Conservation (phyloP, 345 rosid species). For the Durio zibethinus region DNA sequence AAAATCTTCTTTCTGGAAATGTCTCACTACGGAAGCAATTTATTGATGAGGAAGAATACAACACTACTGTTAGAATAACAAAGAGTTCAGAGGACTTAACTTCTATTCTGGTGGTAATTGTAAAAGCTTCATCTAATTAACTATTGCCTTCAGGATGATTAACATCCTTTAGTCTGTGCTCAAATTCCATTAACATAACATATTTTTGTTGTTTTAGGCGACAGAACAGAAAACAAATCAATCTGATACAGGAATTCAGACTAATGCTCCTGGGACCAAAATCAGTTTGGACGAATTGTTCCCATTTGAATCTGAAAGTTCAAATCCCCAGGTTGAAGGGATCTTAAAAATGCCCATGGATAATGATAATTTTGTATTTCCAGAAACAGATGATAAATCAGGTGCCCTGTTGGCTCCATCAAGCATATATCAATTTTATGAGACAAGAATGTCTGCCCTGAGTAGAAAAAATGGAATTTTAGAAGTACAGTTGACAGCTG, state of each 20-base stretch:
- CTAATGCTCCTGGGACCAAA: slow-evolving; percentile 40
- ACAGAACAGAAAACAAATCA: slow-evolving; percentile 38
- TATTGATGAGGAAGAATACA: slow-evolving; percentile 55
- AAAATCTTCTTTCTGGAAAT: slow-evolving; percentile 57
- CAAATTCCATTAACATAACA: slow-evolving; percentile 7
- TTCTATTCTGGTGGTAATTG: slow-evolving; percentile 38
- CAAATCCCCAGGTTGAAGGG: slow-evolving; percentile 34
- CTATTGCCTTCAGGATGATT: not conserved
- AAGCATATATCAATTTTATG: slow-evolving; percentile 65
- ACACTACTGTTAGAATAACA: slow-evolving; percentile 36
- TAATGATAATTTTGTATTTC: slow-evolving; percentile 38
- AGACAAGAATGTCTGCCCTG: slow-evolving; percentile 65
- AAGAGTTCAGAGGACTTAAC: slow-evolving; percentile 55
- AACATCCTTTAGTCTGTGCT: not conserved
- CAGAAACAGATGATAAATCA: slow-evolving; percentile 43
- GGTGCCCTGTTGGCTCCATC: slow-evolving; percentile 46
- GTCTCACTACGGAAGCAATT: slow-evolving; percentile 77
- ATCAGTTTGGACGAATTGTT: slow-evolving; percentile 46
- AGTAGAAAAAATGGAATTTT: slow-evolving; percentile 66
- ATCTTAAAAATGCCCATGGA: slow-evolving; percentile 40
- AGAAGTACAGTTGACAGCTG: slow-evolving; percentile 77
- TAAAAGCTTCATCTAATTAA: not conserved
- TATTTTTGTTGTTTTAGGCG: slow-evolving; percentile 43
- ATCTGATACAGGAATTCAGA: slow-evolving; percentile 28
- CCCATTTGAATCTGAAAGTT: slow-evolving; percentile 40